phyloP scores from a whole-genome alignment of 192 early-diverging fungal genomes.

The Jimgerdemannia flammicorona region DNA sequence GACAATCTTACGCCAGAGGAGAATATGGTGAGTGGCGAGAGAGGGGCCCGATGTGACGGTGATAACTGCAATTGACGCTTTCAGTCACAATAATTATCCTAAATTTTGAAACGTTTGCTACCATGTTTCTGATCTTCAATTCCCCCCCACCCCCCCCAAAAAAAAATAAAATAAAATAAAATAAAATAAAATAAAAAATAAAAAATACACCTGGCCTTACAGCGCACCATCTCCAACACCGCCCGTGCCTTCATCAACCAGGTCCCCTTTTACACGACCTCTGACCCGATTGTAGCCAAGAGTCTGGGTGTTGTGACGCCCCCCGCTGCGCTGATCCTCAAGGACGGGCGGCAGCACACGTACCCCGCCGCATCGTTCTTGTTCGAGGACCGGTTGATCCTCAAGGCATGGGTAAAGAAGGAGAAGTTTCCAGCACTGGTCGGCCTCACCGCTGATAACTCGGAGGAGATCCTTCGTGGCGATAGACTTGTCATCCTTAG shows the following conservation, averaged over 20 bases:
- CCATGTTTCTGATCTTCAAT: not conserved
- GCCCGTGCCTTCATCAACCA: not conserved
- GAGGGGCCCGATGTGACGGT: too few relatives aligned
- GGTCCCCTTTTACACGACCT: not conserved
- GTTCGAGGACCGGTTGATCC: not conserved
- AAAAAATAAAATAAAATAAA: too few relatives aligned
- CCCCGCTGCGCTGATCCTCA: not conserved
- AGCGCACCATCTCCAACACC: not conserved
- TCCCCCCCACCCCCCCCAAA: too few relatives aligned
- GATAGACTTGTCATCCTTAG: not conserved
- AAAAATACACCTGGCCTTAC: too few relatives aligned
- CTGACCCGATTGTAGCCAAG: not conserved
- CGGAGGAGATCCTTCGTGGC: not conserved
- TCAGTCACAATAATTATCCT: not conserved
- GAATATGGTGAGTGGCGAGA: constrained; percentile 17
- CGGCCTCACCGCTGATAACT: not conserved
- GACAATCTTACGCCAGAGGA: constrained; percentile 39
- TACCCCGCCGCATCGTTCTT: not conserved
- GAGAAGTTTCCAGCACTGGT: not conserved
- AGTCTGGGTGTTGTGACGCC: not conserved
- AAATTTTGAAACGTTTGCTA: not conserved
- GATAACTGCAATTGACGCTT: too few relatives aligned
- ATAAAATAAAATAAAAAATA: too few relatives aligned
- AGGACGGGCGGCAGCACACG: not conserved
- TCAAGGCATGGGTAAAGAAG: constrained; percentile 6